Base-by-base conservation (phyloP, 257 asterid species). In the Solanum ossicruentum region DNA sequence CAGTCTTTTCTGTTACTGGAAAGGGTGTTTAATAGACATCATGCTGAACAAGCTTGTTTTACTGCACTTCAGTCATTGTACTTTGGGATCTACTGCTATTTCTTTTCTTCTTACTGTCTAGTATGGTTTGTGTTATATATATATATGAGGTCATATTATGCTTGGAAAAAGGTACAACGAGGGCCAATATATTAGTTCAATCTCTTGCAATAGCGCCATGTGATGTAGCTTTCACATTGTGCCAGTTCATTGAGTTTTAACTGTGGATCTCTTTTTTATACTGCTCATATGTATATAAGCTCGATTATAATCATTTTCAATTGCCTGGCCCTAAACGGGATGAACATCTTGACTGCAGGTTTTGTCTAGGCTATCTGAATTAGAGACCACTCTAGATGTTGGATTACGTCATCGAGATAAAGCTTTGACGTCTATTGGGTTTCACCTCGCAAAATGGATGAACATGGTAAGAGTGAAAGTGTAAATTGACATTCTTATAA, bases 371-470 rank as follows among this genome's bases (percentile, higher is more conserved):
- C 88, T 94, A 69, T 93, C 96, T 89, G 99, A 97, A 88, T 89
- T 97, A 85, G 98, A 92, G 85, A 90, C 95, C 82, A 97, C 99
- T 71, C 90, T 97, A 87, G 98, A 94, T 89, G 99, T 98, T 89
- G 97, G 99, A 86, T 86, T 91, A 67, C 91, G 90, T 67, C 99
- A 97, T 86, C 95, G 98, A 80, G 92, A 95, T 88, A 86, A 90
- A 90, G 95, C 95, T 86, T 93, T 97, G 61, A 87, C 92, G 39
- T 91, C 98, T 84, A 91, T 97, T 89, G 97, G 97, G 32, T 90
- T 91, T 90, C 94, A 92, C 87, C 94, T 97, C 81, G 82, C 94
- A 73, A 94, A 90, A 90, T 97, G 99, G 99, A 92, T 91, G 87
- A 89, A 88, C 84, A 87, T 92, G 95, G 99, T 95, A 88, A 71